Conservation (phyloP, 2,329 filamentous ascomycete species). For the Colletotrichum sp. region DNA sequence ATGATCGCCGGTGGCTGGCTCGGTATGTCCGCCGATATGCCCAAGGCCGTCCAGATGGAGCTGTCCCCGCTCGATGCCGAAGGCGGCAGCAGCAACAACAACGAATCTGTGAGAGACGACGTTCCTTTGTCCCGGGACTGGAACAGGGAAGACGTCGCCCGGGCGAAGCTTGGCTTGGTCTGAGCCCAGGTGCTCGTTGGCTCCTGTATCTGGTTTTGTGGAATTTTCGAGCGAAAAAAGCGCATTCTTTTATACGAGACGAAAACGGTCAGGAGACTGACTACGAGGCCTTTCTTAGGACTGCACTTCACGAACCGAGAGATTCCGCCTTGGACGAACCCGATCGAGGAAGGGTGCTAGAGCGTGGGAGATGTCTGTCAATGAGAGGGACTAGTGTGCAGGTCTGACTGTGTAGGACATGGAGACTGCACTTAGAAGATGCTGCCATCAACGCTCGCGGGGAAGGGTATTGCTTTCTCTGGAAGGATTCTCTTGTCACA, state of each 20-base stretch:
- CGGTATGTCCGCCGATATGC: background rate
- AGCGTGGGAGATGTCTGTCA: background rate
- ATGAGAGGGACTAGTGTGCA: background rate
- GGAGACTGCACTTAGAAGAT: background rate
- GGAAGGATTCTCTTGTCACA: background rate
- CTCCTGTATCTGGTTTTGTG: background rate
- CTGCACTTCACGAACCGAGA: background rate
- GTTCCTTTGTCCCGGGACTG: background rate
- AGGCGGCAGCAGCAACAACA: background rate
- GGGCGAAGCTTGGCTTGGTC: slow-evolving; percentile 2
- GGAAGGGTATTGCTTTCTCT: background rate
- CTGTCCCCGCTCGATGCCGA: background rate
- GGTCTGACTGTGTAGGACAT: background rate
- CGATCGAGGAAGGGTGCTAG: background rate
- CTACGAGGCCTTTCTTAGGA: slow-evolving; percentile 1
- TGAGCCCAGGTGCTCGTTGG: background rate
- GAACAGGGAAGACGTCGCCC: background rate
- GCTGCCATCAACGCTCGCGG: background rate
- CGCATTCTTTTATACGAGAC: background rate
- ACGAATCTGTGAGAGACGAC: slow-evolving; percentile 4
- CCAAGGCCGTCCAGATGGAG: background rate
- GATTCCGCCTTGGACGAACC: slow-evolving; percentile 1
- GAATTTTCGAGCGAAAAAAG: background rate
- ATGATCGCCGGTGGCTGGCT: slow-evolving; percentile 21
- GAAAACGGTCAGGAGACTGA: background rate